A percentile compares a stretch with the other conserved stretches of the same genome.
These are phyloP conservation scores for Pleurotus eryngii DNA, from an alignment of 768 basidiomycete genomes.

Conservation along the genomic window DNA sequence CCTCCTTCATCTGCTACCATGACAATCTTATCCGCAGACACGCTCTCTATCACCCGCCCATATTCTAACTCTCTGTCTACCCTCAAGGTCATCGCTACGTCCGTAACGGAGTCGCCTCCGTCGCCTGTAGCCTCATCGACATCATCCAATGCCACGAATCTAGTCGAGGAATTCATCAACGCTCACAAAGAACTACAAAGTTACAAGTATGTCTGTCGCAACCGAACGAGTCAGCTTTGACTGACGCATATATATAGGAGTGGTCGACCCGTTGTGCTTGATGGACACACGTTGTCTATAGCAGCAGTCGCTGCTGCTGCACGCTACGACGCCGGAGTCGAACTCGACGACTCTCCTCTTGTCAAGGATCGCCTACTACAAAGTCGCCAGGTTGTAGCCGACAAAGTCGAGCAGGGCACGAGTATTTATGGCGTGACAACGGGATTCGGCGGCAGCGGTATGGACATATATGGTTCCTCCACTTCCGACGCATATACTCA, in stretches of 20 bases:
- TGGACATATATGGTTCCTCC: background rate
- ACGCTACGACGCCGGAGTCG: slow-evolving; percentile 52
- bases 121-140: slow-evolving; percentile 17
- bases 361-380: slow-evolving; percentile 54
- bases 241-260: slow-evolving; percentile 34
- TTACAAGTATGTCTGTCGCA: slow-evolving; percentile 49
- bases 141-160: slow-evolving; percentile 22
- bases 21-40: slow-evolving; percentile 28
- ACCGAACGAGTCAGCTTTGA: background rate
- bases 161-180: slow-evolving; percentile 56
- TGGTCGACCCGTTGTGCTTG: slow-evolving; percentile 60
- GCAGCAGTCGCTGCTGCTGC: slow-evolving; percentile 77
- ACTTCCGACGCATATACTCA: background rate
- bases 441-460: slow-evolving; percentile 80
- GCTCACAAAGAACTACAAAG: slow-evolving; percentile 59
- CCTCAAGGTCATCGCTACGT: slow-evolving; percentile 18
- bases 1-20: slow-evolving; percentile 16
- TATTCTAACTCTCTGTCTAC: slow-evolving; percentile 23
- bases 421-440: slow-evolving; percentile 83
- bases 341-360: slow-evolving; percentile 44
- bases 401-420: slow-evolving; percentile 62
- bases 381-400: slow-evolving; percentile 59
- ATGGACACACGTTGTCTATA: slow-evolving; percentile 71
- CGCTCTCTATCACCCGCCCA: slow-evolving; percentile 15
- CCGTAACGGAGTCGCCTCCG: slow-evolving; percentile 13